Percentiles rank a stretch among this genome's conserved stretches.
These are phyloP conservation scores for Beauveria rudraprayagi DNA, from an alignment of 2,329 filamentous ascomycete species.

Conservation along the genomic window DNA sequence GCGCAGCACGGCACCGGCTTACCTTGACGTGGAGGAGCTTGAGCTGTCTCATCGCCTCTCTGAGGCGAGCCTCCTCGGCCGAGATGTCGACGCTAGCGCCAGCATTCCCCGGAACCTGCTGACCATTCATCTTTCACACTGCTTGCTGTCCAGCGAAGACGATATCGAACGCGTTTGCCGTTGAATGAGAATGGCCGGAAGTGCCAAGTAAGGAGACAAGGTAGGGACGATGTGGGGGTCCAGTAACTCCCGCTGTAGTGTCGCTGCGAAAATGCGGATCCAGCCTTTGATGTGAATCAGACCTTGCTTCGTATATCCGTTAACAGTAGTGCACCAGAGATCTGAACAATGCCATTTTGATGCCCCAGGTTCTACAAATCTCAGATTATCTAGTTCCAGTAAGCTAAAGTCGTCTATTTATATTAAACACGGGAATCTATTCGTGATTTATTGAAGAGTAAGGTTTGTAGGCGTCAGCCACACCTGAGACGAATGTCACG, in stretches of 20 bases:
- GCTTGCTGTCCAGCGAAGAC: neutral
- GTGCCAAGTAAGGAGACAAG: neutral
- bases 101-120: constrained; percentile 15
- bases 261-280: no score
- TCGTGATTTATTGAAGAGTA: neutral
- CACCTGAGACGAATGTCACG: neutral
- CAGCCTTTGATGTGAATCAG: no score
- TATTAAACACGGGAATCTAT: neutral
- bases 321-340: neutral
- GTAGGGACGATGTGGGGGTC: neutral
- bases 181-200: neutral
- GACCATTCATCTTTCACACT: constrained; percentile 13
- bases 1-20: constrained; percentile 15
- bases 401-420: neutral
- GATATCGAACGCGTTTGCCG: neutral
- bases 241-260: neutral
- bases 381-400: no score
- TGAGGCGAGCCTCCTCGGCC: constrained; percentile 39
- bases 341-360: neutral
- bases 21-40: constrained; percentile 49
- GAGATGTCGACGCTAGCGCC: constrained; percentile 5
- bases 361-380: no score
- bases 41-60: constrained; percentile 41
- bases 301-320: no score
- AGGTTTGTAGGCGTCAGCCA: neutral